Evolutionary conservation across 768 basidiomycete species (phyloP), one percentile per base, ranked within the genome.

Genomic region (Gloeophyllum trabeum): DNA sequence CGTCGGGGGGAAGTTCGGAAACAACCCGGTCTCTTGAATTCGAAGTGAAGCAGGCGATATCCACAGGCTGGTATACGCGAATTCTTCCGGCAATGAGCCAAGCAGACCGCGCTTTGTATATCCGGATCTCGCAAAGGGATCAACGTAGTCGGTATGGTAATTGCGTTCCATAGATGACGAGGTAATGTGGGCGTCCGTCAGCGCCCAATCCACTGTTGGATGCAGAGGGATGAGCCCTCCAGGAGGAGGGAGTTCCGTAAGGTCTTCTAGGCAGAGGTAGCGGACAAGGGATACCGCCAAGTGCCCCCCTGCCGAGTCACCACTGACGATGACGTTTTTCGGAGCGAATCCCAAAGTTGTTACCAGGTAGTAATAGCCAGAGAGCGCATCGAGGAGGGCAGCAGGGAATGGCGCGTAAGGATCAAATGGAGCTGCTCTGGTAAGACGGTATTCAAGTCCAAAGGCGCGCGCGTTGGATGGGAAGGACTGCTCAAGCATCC

Each of bases 241-340:
- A 19, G 36, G 36, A 32, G 28, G 28, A 10, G 20, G 10, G 7
- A 19, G 36, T 21, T 10, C 7, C 10, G 7, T 21, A 7, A 10
- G 7, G 20, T 7, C 10, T 21, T 37, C 36, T 10, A 16, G 16
- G 16, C 16, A 10, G 36, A 37, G 36, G 36, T 55, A 56, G 4
- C 51, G 50, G 16, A 38, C 37, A 18, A 56, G 43, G 16, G 48
- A 41, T 19, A 54, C 37, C n/a, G 53, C 57, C 21, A 65, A 53
- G 51, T 66, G 60, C 4, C 59, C 66, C 4, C 65, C 67, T 0
- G 64, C 62, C 2, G 61, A 62, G 43, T 68, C 64, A 19, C 65
- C 66, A 20, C 60, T 50, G 34, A 67, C 39, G 39, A 62, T 54
- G 39, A 67, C 57, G 25, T 61, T 52, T 24, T 36, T n/a, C 7